A percentile compares a stretch with the other conserved stretches of the same genome.
phyloP scores from a whole-genome alignment of 176 grass and related monocot species.

The Elymus sibiricus region DNA sequence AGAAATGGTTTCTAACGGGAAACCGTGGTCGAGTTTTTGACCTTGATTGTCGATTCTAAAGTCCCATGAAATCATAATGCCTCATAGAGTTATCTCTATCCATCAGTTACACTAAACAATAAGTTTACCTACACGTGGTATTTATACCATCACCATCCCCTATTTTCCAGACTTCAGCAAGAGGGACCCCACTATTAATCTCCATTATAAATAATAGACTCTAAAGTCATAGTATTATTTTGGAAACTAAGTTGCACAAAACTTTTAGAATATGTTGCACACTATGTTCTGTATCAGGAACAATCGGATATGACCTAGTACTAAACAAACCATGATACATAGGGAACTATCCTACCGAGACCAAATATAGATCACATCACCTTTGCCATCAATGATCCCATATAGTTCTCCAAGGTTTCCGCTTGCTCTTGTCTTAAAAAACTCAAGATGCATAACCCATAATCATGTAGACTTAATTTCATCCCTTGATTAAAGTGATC shows the following conservation, averaged over 20 bases:
- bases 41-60: neutral
- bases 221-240: slow-evolving; percentile 27
- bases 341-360: neutral
- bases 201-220: slow-evolving; percentile 41
- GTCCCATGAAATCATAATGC: neutral
- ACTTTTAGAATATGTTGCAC: neutral
- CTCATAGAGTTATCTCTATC: slow-evolving; percentile 3
- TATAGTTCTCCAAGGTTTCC: slow-evolving; percentile 46
- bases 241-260: neutral
- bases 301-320: neutral
- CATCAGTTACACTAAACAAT: slow-evolving; percentile 3
- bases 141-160: slow-evolving; percentile 3
- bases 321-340: neutral
- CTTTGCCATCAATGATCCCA: slow-evolving; percentile 49
- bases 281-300: neutral
- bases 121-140: neutral
- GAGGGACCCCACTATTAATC: slow-evolving; percentile 49
- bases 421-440: slow-evolving; percentile 31
- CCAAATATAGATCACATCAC: slow-evolving; percentile 11
- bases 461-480: slow-evolving; percentile 55
- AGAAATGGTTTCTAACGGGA: too few species aligned
- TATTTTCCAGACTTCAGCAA: slow-evolving; percentile 62
- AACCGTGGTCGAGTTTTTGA: too few species aligned
- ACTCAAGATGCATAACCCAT: slow-evolving; percentile 56
- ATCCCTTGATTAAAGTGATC: slow-evolving; percentile 50